Evolutionary conservation across 257 asterid genomes (phyloP), one percentile per base, ranked within the genome.

Genomic region (Capsicum chinense): DNA sequence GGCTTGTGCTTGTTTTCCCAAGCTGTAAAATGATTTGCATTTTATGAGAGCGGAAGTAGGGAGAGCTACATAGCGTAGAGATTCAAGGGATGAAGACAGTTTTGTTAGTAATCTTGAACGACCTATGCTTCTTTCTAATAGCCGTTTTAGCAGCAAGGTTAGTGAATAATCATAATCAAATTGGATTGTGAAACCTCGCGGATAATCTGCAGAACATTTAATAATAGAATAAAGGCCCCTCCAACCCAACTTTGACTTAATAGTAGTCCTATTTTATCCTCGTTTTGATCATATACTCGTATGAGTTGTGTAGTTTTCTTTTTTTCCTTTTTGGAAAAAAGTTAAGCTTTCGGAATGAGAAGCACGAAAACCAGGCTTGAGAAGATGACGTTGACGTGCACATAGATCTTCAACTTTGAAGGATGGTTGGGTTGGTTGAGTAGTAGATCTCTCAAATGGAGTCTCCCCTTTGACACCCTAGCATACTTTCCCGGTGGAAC

Each of bases 1-100:
- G 81, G 63, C 63, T 76, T 56, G 64, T 50, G 81, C 21, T 76
- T 76, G 62, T 76, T 74, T 50, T 6, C 5, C 8, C 16, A 48
- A 48, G 59, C 14, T 50, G 62, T 54, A 26, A 78, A 52, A 50
- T 48, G 44, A 52, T 76, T n/a, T 78, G 47, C 63, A 52, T 68
- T 68, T 37, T 39, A 39, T 39, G 78, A 50, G 60, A 76, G 19
- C 17, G 42, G 11, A 3, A 50, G 60, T 50, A 12, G 60, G 80
- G 57, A 74, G 80, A 21, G 21, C 14, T 74, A 74, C 8, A 9
- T 13, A 76, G 63, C 4, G 17, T 13, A 21, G 81, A 26, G 39
- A 26, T 39, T 39, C 44, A 3, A 39, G 44, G 13, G 47, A 7
- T 52, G n/a, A 26, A 74, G 63, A 71, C 2, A 68, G 52, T 70